Evolutionary conservation across 1,284 basidiomycete species (phyloP), one percentile per base, ranked within the genome.

Genomic region (Agroathelia rolfsii): DNA sequence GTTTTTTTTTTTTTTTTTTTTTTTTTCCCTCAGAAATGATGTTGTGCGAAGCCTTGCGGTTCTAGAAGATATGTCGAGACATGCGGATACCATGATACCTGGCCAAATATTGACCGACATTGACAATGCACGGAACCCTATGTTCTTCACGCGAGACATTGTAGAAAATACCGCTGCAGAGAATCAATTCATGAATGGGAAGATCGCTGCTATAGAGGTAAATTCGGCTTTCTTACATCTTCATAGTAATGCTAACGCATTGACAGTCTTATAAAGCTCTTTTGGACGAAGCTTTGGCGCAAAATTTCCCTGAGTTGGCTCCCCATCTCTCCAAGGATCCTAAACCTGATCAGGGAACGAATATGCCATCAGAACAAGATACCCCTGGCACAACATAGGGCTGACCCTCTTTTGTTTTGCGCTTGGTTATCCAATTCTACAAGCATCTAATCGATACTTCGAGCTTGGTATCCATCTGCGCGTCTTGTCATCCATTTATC

Each of bases 141-240:
- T 83, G 70, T 68, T 73, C 45, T 61, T 85, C 39, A 87, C 84
- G 8, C 72, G 73, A 39, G 81, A 87, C 40, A 64, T 77, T 28
- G 52, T 87, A 9, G 84, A 88, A 52, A 67, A 83, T 31, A 72
- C 82, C 1, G 79, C 83, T 14, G 81, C 81, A 1, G 84, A 87
- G 56, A 89, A 88, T 50, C 82, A 86, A 52, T 87, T 85, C 46
- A 84, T 87, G 71, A 85, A 87, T 50, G 85, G 81, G n/a, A 87
- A 87, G 48, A 77, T 88, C 27, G 65, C 71, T 27, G 81, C 82
- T 3, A 67, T 88, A 18, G 65, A 72, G 33, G 83, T 85, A 44
- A 47, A 68, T 57, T 18, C 24, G 28, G 16, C 22, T n/a, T 30
- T 29, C 15, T 20, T 23, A 35, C n/a, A 28, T 11, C 22, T 25